These are phyloP conservation scores for Parastagonospora nodorum DNA, from an alignment of 2,329 filamentous ascomycete species.

Conservation along the genomic window DNA sequence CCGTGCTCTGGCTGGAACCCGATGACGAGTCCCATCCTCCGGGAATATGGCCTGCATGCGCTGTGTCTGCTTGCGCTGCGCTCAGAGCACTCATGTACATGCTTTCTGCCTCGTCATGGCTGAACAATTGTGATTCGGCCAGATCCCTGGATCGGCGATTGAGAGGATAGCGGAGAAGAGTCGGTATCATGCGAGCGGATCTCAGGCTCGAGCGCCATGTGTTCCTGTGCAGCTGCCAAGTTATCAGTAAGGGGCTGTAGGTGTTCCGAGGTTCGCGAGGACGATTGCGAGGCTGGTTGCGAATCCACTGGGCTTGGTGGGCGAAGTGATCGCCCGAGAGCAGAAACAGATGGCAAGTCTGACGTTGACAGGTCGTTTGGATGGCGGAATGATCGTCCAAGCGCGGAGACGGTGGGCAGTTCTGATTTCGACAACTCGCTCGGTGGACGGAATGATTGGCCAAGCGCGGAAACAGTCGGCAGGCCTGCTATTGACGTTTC, in stretches of 20 bases:
- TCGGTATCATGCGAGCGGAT: conserved; percentile 5
- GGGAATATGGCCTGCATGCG: conserved; percentile 38
- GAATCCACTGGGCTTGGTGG: conserved; percentile 2
- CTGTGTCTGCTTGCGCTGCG: conserved; percentile 34
- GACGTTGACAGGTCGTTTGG: conserved; percentile 23
- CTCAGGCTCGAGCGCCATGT: conserved; percentile 8
- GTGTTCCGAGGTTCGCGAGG: conserved; percentile 11
- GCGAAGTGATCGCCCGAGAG: conserved; percentile 25
- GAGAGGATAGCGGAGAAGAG: conserved; percentile 8
- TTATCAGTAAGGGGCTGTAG: conserved; percentile 16
- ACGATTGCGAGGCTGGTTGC: conserved; percentile 8
- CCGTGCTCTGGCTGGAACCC: conserved; percentile 35
- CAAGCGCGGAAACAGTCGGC: conserved; percentile 30
- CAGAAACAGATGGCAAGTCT: conserved; percentile 30
- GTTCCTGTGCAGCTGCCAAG: conserved; percentile 17
- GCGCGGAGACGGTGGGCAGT: conserved; percentile 31
- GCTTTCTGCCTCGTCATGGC: conserved; percentile 79
- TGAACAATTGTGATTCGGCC: conserved; percentile 69
- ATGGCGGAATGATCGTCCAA: conserved; percentile 23
- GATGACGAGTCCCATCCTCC: conserved; percentile 51
- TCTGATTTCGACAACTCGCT: conserved; percentile 25
- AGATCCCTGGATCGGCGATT: conserved; percentile 30
- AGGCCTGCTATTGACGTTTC: conserved; percentile 11
- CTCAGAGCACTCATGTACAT: conserved; percentile 80
- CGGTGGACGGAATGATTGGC: conserved; percentile 14